These are phyloP conservation scores for Sphaerostilbella broomeana DNA, from an alignment of 2,329 filamentous ascomycete genomes.

Conservation along the genomic window DNA sequence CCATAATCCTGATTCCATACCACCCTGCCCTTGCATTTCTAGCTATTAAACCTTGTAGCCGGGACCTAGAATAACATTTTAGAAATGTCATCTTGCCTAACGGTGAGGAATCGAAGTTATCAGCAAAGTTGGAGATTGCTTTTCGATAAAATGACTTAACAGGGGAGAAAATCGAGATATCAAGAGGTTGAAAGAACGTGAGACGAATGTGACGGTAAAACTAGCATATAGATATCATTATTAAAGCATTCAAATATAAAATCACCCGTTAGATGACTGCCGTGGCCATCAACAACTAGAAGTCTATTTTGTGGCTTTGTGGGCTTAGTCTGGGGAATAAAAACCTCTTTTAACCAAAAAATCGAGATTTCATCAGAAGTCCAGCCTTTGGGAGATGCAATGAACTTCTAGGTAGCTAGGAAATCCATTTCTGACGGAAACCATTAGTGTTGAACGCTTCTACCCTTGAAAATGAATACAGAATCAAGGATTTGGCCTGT, in stretches of 20 bases:
- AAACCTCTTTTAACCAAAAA: not conserved
- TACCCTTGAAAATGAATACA: constrained; percentile 20
- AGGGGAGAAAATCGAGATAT: constrained; percentile 6
- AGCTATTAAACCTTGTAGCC: not conserved
- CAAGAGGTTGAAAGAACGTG: constrained; percentile 4
- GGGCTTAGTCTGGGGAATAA: not conserved
- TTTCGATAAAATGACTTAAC: not conserved
- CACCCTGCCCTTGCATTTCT: not conserved
- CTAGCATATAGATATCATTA: constrained; percentile 6
- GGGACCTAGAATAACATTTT: not conserved
- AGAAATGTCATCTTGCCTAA: constrained; percentile 1
- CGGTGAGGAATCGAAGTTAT: not conserved
- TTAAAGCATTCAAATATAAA: constrained; percentile 10
- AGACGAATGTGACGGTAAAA: constrained; percentile 1
- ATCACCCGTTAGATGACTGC: constrained; percentile 10
- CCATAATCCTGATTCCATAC: constrained; percentile 1
- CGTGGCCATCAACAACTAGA: constrained; percentile 9
- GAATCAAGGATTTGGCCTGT: constrained; percentile 9
- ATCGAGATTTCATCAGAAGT: constrained; percentile 13
- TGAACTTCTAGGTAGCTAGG: constrained; percentile 16
- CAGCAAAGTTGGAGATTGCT: not conserved
- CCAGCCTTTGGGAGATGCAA: constrained; percentile 18
- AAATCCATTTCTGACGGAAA: constrained; percentile 14
- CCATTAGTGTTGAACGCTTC: constrained; percentile 16
- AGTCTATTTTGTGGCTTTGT: not conserved